Evolutionary conservation across 2,329 filamentous ascomycete species (phyloP).

Genomic region (Phialophora tarda): DNA sequence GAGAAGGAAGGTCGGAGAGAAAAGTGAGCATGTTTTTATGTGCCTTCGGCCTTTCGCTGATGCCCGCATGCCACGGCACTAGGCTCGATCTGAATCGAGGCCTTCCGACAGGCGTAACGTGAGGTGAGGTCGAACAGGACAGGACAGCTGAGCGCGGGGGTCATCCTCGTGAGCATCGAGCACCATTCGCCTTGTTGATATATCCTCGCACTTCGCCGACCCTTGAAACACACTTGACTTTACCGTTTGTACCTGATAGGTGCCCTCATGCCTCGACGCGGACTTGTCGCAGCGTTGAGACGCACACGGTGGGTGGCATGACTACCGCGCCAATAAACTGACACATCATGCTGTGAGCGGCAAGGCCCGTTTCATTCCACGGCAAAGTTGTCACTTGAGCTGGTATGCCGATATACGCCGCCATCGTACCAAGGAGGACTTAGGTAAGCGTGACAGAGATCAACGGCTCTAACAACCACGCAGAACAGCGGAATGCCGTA

Average conservation of each 20-base stretch:
- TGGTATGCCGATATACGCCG: neutral
- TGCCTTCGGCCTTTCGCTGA: constrained; percentile 10
- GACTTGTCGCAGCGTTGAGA: neutral
- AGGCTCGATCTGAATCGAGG: constrained; percentile 2
- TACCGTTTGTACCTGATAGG: neutral
- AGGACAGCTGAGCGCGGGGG: neutral
- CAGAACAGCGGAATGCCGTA: constrained; percentile 7
- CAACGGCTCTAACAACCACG: neutral
- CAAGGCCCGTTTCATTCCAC: neutral
- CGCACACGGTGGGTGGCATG: neutral
- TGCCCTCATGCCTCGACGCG: neutral
- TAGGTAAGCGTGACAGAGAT: neutral
- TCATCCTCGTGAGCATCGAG: neutral
- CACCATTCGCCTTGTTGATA: neutral
- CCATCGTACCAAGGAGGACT: neutral
- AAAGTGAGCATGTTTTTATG: constrained; percentile 33
- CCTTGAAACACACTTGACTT: neutral
- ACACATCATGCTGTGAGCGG: neutral
- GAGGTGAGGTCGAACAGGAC: neutral
- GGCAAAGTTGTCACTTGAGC: neutral
- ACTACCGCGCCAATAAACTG: neutral
- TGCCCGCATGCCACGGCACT: constrained; percentile 10
- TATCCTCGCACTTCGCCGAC: neutral
- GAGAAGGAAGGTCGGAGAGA: constrained; percentile 11
- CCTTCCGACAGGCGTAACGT: neutral